Conservation (phyloP, 176 grass and related monocot species). For the Hsuehochloa calcarea region DNA sequence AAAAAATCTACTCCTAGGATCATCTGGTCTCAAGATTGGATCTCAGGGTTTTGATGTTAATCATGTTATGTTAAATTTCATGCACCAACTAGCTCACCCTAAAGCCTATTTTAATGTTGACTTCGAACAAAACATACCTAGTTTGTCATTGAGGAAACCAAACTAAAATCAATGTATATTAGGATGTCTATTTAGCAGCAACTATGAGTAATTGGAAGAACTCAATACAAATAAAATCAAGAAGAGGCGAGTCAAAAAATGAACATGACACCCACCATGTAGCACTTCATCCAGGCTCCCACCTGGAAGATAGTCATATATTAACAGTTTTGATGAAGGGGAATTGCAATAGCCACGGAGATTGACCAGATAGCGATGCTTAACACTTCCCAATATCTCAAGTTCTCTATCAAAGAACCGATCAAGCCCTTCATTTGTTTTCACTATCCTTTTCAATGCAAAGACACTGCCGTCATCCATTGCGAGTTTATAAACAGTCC, state of each 20-base stretch:
- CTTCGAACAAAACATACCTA: constrained; percentile 3
- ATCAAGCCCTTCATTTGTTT: constrained; percentile 90
- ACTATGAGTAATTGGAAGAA: not conserved
- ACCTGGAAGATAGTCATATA: constrained; percentile 96
- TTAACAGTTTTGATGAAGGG: constrained; percentile 83
- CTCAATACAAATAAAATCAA: not conserved
- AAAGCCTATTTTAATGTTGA: not conserved
- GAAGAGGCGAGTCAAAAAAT: not conserved
- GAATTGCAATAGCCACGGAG: constrained; percentile 99
- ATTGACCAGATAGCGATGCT: constrained; percentile 98
- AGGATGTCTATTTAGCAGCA: not conserved
- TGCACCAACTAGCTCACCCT: not conserved
- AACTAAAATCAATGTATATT: constrained; percentile 3
- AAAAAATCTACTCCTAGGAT: not conserved
- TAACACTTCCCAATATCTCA: constrained; percentile 98
- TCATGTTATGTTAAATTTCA: not conserved
- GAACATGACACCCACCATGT: constrained; percentile 57
- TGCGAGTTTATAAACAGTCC: constrained; percentile 92
- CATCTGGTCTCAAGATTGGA: not conserved
- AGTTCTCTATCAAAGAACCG: constrained; percentile 96
- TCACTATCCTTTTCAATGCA: constrained; percentile 97
- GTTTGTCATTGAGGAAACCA: not conserved
- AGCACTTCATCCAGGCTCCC: constrained; percentile 96
- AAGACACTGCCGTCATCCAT: constrained; percentile 96
- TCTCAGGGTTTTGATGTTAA: not conserved